A percentile compares a stretch with the other conserved stretches of the same genome.
phyloP scores from a whole-genome alignment of 139 green algal species.

The Axilococcus clingmanii region DNA sequence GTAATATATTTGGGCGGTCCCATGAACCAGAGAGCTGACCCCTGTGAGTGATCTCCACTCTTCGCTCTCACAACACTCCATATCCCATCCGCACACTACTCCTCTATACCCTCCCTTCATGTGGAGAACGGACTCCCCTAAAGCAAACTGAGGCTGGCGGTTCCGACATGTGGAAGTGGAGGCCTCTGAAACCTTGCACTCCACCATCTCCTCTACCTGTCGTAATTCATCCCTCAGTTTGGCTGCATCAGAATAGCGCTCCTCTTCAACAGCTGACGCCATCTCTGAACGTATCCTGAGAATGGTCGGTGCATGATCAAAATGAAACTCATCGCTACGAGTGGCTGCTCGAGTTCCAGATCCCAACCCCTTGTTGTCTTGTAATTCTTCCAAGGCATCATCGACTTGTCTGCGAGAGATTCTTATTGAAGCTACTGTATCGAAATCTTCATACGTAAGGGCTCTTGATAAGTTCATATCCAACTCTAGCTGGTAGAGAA shows the following conservation, averaged over 20 bases:
- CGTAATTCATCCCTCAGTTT: slow-evolving; percentile 51
- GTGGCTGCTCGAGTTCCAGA: slow-evolving; percentile 28
- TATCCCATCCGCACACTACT: slow-evolving; percentile 63
- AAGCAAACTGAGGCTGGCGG: slow-evolving; percentile 21
- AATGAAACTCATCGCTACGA: slow-evolving; percentile 26
- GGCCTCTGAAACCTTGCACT: too few species aligned
- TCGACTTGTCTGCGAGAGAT: slow-evolving; percentile 48
- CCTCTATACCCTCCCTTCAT: slow-evolving; percentile 39
- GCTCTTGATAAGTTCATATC: slow-evolving; percentile 65
- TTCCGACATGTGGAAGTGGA: slow-evolving; percentile 10
- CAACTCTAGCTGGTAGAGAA: slow-evolving; percentile 67
- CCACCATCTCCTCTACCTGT: slow-evolving; percentile 40
- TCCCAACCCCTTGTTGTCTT: slow-evolving; percentile 44
- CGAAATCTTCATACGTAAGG: slow-evolving; percentile 68
- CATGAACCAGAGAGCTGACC: slow-evolving; percentile 5
- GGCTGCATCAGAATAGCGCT: slow-evolving; percentile 63
- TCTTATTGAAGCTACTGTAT: slow-evolving; percentile 49
- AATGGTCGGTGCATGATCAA: slow-evolving; percentile 32
- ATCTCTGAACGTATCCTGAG: slow-evolving; percentile 35
- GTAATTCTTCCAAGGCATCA: slow-evolving; percentile 36
- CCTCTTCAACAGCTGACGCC: slow-evolving; percentile 4
- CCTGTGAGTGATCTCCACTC: slow-evolving; percentile 42
- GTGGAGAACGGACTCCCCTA: slow-evolving; percentile 68
- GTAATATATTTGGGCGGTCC: slow-evolving; percentile 27
- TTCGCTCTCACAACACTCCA: slow-evolving; percentile 59